These are phyloP conservation scores for Byssochlamys sp. DNA, from an alignment of 2,329 filamentous ascomycete genomes.

Conservation along the genomic window DNA sequence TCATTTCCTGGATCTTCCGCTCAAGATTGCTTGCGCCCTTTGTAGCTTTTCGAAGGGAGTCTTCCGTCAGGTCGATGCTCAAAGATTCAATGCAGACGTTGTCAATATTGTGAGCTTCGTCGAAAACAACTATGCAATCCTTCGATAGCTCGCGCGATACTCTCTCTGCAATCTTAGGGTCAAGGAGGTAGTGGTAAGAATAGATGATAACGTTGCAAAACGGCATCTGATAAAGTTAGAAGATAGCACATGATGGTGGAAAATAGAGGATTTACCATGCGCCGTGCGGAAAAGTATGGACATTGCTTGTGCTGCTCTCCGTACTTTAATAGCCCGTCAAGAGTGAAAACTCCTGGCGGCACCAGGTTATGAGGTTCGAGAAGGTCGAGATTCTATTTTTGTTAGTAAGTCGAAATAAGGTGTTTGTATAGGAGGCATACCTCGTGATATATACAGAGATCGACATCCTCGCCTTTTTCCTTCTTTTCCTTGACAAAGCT, in stretches of 20 bases:
- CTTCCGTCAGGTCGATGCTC: constrained; percentile 92
- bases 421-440: constrained; percentile 35
- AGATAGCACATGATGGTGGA: not conserved
- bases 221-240: constrained; percentile 59
- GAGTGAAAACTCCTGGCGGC: constrained; percentile 88
- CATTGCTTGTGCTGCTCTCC: constrained; percentile 95
- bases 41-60: constrained; percentile 82
- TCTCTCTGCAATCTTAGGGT: constrained; percentile 92
- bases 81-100: constrained; percentile 97
- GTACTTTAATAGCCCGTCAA: constrained; percentile 79
- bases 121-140: constrained; percentile 96
- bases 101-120: constrained; percentile 98
- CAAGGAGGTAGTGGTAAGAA: constrained; percentile 94
- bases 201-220: constrained; percentile 99
- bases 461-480: constrained; percentile 84
- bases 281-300: constrained; percentile 87
- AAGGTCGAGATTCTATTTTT: constrained; percentile 69
- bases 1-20: constrained; percentile 84
- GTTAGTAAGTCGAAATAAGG: constrained; percentile 13
- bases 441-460: constrained; percentile 91
- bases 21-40: constrained; percentile 85
- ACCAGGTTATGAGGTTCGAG: constrained; percentile 91
- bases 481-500: constrained; percentile 98
- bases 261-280: constrained; percentile 57
- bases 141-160: constrained; percentile 94